Evolutionary conservation across 768 basidiomycete genomes (phyloP), one percentile per base, ranked within the genome.

Genomic region (Agrocybe chaxingu): DNA sequence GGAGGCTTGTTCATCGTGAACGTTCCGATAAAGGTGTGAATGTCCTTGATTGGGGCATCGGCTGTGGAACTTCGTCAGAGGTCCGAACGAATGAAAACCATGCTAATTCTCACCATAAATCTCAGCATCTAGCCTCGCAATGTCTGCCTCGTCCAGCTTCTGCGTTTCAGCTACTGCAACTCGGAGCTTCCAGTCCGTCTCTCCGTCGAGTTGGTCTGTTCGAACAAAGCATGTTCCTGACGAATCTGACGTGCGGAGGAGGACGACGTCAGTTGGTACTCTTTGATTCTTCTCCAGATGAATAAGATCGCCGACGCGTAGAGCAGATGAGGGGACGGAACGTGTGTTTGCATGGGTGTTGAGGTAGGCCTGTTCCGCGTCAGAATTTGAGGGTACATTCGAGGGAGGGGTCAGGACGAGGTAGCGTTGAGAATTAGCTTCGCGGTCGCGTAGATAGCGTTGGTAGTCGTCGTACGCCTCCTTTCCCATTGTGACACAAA

Each of bases 401-500:
- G 70, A 62, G 12, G 75, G 73, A 3, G 80, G 78, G 48, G 86
- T 81, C n/a, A 98, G 77, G 47, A 90, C 78, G 48, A 89, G 80
- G 66, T 98, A 98, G 57, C 85, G 86, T 52, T 91, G 87, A 0
- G 94, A 97, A 64, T 99, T 99, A 49, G 97, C 94, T 67, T 98
- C 93, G 37, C 83, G 79, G 68, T 98, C 97, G 42, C 97, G 85
- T 7, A 87, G 80, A 61, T 95, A 79, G 19, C 96, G 91, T 62
- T 92, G 89, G 75, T 97, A 98, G 72, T 99, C 96, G 65, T 99
- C 97, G 62, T 93, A 96, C 2, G 97, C 97, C 69, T 99, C 97
- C 67, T 99, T 99, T 16, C 96, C 96, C 82, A 98, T 95, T 2
- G 97, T 98, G 4, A 99, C 90, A 53, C 73, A 81, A 1, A 99